Percentiles rank a stretch among this genome's conserved stretches.
phyloP scores from a whole-genome alignment of 2,329 filamentous ascomycete species.

The Metarhizium album region DNA sequence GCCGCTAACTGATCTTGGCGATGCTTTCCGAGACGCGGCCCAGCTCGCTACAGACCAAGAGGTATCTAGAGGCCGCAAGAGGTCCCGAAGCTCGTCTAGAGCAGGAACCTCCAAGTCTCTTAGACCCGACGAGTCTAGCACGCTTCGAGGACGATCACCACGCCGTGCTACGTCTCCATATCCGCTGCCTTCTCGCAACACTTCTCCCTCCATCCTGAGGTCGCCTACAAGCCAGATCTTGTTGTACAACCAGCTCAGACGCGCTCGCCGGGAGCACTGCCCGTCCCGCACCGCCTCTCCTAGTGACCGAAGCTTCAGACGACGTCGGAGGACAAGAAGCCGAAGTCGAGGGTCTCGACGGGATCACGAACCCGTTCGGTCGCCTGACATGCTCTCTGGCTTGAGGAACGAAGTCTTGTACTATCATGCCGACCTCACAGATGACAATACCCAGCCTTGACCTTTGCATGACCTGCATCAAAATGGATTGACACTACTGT shows the following conservation, averaged over 20 bases:
- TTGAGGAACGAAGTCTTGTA: slow-evolving; percentile 25
- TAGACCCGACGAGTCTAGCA: slow-evolving; percentile 31
- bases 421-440: slow-evolving; percentile 7
- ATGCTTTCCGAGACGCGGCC: slow-evolving; percentile 14
- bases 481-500: background rate
- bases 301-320: slow-evolving; percentile 21
- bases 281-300: slow-evolving; percentile 28
- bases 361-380: slow-evolving; percentile 19
- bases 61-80: slow-evolving; percentile 26
- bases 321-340: slow-evolving; percentile 28
- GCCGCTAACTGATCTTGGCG: slow-evolving; percentile 11
- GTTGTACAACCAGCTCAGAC: slow-evolving; percentile 28
- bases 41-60: slow-evolving; percentile 17
- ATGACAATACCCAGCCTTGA: background rate
- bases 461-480: background rate
- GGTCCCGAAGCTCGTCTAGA: slow-evolving; percentile 27
- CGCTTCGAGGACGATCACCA: slow-evolving; percentile 29
- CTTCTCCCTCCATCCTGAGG: slow-evolving; percentile 21
- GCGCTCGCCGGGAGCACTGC: slow-evolving; percentile 33
- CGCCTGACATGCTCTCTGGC: slow-evolving; percentile 20
- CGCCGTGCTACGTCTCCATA: slow-evolving; percentile 28
- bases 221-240: slow-evolving; percentile 32
- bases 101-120: slow-evolving; percentile 18
- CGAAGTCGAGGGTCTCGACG: slow-evolving; percentile 23
- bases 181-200: slow-evolving; percentile 20